A percentile compares a stretch with the other conserved stretches of the same genome.
phyloP scores from a whole-genome alignment of 352 stramenopile genomes.

The Blastocystis sp. region DNA sequence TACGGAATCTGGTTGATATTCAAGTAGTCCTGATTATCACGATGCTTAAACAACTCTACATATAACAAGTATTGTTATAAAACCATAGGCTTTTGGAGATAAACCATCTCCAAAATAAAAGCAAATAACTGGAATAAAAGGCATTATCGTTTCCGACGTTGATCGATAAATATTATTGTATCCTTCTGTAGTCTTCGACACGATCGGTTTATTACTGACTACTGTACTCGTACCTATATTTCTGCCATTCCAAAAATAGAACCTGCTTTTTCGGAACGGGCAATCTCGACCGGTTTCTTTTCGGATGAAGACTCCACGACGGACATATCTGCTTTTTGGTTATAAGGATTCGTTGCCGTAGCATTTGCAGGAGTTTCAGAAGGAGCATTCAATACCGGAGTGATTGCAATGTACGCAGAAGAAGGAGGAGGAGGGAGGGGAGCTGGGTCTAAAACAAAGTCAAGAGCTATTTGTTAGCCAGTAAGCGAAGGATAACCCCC shows the following conservation, averaged over 20 bases:
- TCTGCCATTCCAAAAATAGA: neutral
- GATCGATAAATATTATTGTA: constrained; percentile 30
- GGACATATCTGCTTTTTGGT: constrained; percentile 35
- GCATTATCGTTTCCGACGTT: constrained; percentile 39
- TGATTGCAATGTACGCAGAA: constrained; percentile 40
- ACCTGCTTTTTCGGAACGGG: neutral
- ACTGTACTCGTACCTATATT: neutral
- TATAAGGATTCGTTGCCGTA: neutral
- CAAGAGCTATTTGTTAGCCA: neutral
- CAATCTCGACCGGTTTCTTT: constrained; percentile 41
- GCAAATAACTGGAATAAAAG: constrained; percentile 54
- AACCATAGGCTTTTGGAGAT: constrained; percentile 7
- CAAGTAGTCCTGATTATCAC: constrained; percentile 49
- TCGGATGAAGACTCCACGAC: neutral
- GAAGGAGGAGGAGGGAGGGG: constrained; percentile 48
- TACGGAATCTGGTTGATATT: constrained; percentile 44
- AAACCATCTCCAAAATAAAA: constrained; percentile 52
- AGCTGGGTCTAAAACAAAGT: constrained; percentile 35
- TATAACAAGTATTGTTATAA: neutral
- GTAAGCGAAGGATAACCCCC: neutral
- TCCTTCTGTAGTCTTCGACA: constrained; percentile 44
- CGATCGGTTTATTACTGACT: constrained; percentile 44
- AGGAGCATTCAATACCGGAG: constrained; percentile 16
- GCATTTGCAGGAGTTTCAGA: neutral
- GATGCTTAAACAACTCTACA: constrained; percentile 52